phyloP scores from a whole-genome alignment of 192 early-diverging fungal species.

The Coemansia sp. region DNA sequence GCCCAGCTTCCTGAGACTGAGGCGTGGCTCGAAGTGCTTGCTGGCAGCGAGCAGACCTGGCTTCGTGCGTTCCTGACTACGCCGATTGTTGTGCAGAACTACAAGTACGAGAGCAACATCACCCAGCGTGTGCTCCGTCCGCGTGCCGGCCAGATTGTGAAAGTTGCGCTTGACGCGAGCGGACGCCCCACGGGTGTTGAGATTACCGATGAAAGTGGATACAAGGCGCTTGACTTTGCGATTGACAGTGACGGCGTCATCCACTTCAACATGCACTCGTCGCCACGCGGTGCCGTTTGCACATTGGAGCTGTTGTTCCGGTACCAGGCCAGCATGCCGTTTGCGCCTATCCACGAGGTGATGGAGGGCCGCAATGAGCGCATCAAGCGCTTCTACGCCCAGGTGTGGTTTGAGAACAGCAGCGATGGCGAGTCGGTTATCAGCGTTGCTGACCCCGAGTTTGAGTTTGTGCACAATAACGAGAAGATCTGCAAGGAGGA shows the following conservation, averaged over 20 bases:
- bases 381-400: slow-evolving; percentile 64
- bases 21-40: slow-evolving; percentile 59
- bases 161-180: slow-evolving; percentile 44
- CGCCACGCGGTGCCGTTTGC: slow-evolving; percentile 57
- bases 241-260: slow-evolving; percentile 55
- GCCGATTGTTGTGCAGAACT: slow-evolving; percentile 76
- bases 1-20: slow-evolving; percentile 50
- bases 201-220: slow-evolving; percentile 61
- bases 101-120: slow-evolving; percentile 66
- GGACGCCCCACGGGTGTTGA: slow-evolving; percentile 51
- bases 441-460: slow-evolving; percentile 65
- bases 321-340: slow-evolving; percentile 75
- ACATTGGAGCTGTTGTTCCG: slow-evolving; percentile 79
- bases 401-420: slow-evolving; percentile 59
- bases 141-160: slow-evolving; percentile 59
- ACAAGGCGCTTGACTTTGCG: slow-evolving; percentile 60
- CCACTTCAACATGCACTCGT: slow-evolving; percentile 61
- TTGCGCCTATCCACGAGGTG: slow-evolving; percentile 75
- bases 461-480: slow-evolving; percentile 69
- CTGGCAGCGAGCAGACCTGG: slow-evolving; percentile 76
- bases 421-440: slow-evolving; percentile 57
- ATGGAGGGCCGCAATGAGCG: slow-evolving; percentile 67
- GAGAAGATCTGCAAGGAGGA: slow-evolving; percentile 81
- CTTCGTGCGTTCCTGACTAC: slow-evolving; percentile 79
- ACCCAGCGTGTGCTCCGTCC: slow-evolving; percentile 65